Evolutionary conservation across 148 eudicot genomes (phyloP), one percentile per base, ranked within the genome.

Genomic region (Nyssa sinensis): DNA sequence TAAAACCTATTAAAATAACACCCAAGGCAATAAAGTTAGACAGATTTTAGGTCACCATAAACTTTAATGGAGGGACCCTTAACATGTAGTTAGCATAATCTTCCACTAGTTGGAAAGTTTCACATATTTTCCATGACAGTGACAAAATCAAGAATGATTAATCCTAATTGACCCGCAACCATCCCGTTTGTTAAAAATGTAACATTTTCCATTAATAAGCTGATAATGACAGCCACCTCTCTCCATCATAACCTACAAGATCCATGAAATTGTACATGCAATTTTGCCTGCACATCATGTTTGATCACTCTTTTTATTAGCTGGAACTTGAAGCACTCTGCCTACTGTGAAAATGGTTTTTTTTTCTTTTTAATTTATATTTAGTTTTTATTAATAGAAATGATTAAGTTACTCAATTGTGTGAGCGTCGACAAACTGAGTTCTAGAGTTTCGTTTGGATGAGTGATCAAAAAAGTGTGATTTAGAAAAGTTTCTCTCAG

Each of bases 61-160:
- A 14, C 51, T 44, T 11, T 11, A 44, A 44, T 44, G 12, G 17
- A 44, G 12, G 51, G 51, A 19, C 2, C 51, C 19, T 11, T 44
- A 44, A 44, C 17, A 44, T 44, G 7, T 44, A 32, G 28, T 33
- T 35, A 12, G 58, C 44, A 55, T 34, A 77, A 71, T 72, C 65
- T 71, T 77, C 70, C 62, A 66, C 70, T 53, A 35, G 47, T 59
- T 57, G 71, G 66, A 73, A 79, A 74, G 74, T 37, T 62, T 74
- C 63, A 28, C 35, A 44, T 34, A 68, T 31, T 71, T 65, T 65
- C 75, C 75, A 75, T 70, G 82, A 79, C 10, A 74, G 44, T 74
- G 78, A 79, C 82, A 37, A 24, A 37, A 61, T 70, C 60, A 69
- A 49, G 66, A 60, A 30, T 8, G n/a, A 23, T 65, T 66, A 69